Conservation (phyloP, 2,329 filamentous ascomycete species). For the Penicillium sclerotiorum region DNA sequence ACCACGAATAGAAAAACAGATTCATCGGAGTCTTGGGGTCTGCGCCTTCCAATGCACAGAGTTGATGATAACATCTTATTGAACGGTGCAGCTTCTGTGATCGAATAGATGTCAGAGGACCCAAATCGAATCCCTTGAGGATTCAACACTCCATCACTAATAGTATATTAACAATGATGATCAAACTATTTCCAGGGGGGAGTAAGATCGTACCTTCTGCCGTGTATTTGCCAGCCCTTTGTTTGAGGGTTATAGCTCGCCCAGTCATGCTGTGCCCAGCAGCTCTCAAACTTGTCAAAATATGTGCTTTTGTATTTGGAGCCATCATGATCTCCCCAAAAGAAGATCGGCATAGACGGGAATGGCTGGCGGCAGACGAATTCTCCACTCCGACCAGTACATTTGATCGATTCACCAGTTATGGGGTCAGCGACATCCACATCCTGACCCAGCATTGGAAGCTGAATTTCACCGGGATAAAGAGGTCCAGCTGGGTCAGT, state of each 20-base stretch:
- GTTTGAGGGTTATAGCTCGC: conserved; percentile 47
- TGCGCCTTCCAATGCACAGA: conserved; percentile 17
- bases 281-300: conserved; percentile 48
- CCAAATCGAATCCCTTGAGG: conserved; percentile 53
- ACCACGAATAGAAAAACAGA: conserved; percentile 18
- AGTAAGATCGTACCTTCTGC: conserved; percentile 35
- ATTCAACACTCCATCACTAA: conserved; percentile 51
- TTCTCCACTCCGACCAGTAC: conserved; percentile 39
- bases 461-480: conserved; percentile 50
- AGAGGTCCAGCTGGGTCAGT: conserved; percentile 47
- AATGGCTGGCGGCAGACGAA: conserved; percentile 51
- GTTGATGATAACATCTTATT: conserved; percentile 25
- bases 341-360: conserved; percentile 50
- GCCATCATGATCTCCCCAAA: conserved; percentile 48
- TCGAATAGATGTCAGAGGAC: conserved; percentile 51
- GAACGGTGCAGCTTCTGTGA: conserved; percentile 47
- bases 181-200: neutral
- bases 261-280: conserved; percentile 50
- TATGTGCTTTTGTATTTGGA: conserved; percentile 49
- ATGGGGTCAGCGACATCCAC: conserved; percentile 49
- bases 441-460: conserved; percentile 49
- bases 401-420: conserved; percentile 36
- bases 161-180: neutral
- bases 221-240: conserved; percentile 47
- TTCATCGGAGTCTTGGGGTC: conserved; percentile 12